Percentiles rank a stretch among this genome's conserved stretches.
Evolutionary conservation across 371 early-diverging fungal species (phyloP).

Genomic region (Mortierella sp.): DNA sequence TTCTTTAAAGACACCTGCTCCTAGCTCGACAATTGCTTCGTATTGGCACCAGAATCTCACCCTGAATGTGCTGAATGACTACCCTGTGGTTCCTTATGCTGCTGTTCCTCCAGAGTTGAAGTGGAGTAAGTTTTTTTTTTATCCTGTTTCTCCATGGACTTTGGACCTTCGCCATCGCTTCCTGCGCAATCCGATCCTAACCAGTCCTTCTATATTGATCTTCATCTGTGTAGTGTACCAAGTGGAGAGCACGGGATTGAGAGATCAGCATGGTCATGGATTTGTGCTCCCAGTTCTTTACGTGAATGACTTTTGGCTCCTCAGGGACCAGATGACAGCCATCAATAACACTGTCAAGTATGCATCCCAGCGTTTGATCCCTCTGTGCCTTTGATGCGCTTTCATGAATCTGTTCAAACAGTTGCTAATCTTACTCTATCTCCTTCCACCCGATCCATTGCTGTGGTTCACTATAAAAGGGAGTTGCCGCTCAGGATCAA

Average conservation of each 20-base stretch:
- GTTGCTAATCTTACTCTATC: neutral
- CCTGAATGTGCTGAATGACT: conserved; percentile 69
- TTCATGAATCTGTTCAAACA: too few relatives aligned
- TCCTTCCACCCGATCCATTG: neutral
- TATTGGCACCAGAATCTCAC: conserved; percentile 92
- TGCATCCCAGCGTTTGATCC: too few relatives aligned
- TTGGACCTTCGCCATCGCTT: too few relatives aligned
- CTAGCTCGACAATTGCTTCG: conserved; percentile 68
- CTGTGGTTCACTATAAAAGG: conserved; percentile 20
- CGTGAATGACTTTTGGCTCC: conserved; percentile 90
- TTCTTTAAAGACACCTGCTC: conserved; percentile 33
- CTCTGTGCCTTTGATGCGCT: neutral
- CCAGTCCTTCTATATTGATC: too few relatives aligned
- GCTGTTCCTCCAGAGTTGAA: conserved; percentile 63
- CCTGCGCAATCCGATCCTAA: too few relatives aligned
- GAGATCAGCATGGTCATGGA: conserved; percentile 57
- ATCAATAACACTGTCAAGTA: conserved; percentile 82
- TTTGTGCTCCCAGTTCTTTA: conserved; percentile 79
- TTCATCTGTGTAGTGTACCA: conserved; percentile 53
- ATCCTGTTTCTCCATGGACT: neutral
- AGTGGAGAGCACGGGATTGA: conserved; percentile 52
- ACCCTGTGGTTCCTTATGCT: conserved; percentile 58
- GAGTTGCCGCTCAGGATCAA: conserved; percentile 75
- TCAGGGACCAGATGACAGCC: conserved; percentile 73
- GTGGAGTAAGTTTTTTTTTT: conserved; percentile 56